Evolutionary conservation across 139 green algal species (phyloP), one percentile per base, ranked within the genome.

Genomic region (Tetraselmis chui): DNA sequence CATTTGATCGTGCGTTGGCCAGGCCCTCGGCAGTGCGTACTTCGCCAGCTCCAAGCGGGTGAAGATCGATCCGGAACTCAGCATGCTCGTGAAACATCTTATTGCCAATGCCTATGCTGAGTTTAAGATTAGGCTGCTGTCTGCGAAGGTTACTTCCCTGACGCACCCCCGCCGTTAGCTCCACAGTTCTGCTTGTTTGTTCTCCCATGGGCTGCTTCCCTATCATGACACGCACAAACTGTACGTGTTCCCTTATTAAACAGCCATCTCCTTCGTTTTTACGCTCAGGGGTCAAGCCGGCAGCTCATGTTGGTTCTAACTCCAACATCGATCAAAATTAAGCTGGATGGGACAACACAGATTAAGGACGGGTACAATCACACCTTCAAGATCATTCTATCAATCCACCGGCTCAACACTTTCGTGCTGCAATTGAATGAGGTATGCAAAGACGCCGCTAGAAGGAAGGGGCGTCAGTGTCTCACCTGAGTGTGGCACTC

Each of bases 1-100:
- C n/a, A n/a, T n/a, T n/a, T n/a, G n/a, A n/a, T n/a, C n/a, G n/a
- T n/a, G n/a, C n/a, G n/a, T n/a, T n/a, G n/a, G n/a, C 2, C 25
- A 76, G 31, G 28, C 78, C 2, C 32, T 82, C 5, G 78, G 78
- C 78, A 30, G 28, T 1, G 45, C 28, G 1, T 75, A 75, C 31
- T 82, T 82, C 76, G 78, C 78, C n/a, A 31, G 29, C 31, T 74
- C 78, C 32, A 30, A 75, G 29, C 28, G 28, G 78, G 45, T 82
- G 23, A 31, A 82, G 78, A 59, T 82, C 28, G 78, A 82, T 29
- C 78, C 78, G 27, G 78, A 82, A 31, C 32, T 82, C 28, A 31
- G 78, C 23, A 28, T 30, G 28, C 23, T 82, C 2, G 78, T 82
- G 2, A 82, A 82, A 23, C 22, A 30, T 25, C 58, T 82, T 24